Conservation (phyloP, 805 yeast genomes). For the Spathaspora passalidarum region DNA sequence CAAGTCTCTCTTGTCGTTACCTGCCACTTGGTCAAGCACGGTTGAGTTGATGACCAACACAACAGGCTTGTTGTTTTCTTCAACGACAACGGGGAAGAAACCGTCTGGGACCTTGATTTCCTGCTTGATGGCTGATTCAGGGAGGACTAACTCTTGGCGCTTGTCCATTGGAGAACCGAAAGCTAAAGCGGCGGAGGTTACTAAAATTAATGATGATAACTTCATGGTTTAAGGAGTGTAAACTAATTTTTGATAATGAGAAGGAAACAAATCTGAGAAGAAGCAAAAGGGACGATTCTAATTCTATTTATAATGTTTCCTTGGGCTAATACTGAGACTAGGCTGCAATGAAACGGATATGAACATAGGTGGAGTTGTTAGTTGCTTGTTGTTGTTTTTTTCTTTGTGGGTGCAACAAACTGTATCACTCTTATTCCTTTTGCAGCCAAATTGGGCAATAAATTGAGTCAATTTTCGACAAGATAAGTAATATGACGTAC, state of each 20-base stretch:
- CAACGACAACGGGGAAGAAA: background rate
- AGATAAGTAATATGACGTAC: background rate
- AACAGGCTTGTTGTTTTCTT: background rate
- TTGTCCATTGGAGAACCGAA: background rate
- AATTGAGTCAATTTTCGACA: background rate
- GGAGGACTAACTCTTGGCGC: background rate
- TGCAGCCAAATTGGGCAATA: slow-evolving; percentile 8
- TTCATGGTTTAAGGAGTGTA: background rate
- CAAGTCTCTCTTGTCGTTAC: background rate
- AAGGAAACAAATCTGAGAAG: background rate
- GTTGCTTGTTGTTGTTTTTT: background rate
- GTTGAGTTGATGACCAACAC: slow-evolving; percentile 3
- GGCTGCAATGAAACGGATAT: no score
- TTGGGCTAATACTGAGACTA: no score
- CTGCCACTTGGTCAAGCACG: background rate
- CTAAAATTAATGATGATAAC: slow-evolving; percentile 1
- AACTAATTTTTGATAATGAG: background rate
- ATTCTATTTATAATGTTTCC: no score
- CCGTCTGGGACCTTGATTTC: slow-evolving; percentile 5
- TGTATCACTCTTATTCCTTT: slow-evolving; percentile 3
- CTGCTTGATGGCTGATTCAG: slow-evolving; percentile 3
- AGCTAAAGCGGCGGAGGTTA: background rate
- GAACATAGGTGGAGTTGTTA: no score
- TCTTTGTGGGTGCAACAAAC: background rate
- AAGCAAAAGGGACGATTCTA: no score